A percentile compares a stretch with the other conserved stretches of the same genome.
Evolutionary conservation across 2,329 filamentous ascomycete species (phyloP).

Genomic region (Ophiognomonia clavigignenti-juglandacearum): DNA sequence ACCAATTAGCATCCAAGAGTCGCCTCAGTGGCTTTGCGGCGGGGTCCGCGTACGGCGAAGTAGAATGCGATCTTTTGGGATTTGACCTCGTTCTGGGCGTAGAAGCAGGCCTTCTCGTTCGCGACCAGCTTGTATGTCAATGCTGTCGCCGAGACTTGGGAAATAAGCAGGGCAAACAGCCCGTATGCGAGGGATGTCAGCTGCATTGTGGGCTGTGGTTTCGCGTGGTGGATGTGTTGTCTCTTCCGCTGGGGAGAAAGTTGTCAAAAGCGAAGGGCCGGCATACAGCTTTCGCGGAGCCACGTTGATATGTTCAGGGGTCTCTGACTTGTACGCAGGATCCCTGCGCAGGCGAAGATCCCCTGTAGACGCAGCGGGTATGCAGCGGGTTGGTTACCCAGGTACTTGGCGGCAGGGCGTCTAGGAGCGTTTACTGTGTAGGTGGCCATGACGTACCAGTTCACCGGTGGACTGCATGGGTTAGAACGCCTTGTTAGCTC

Average conservation of each 20-base stretch:
- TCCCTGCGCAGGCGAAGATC: too few species aligned
- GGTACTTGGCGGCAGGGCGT: too few species aligned
- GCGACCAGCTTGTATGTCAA: slow-evolving; percentile 88
- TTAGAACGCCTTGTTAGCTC: too few species aligned
- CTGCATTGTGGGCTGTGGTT: slow-evolving; percentile 53
- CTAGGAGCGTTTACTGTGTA: too few species aligned
- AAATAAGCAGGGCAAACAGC: slow-evolving; percentile 66
- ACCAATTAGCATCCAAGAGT: neutral
- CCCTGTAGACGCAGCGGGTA: too few species aligned
- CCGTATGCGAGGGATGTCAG: slow-evolving; percentile 56
- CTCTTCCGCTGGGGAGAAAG: neutral
- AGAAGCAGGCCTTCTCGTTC: slow-evolving; percentile 97
- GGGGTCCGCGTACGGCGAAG: slow-evolving; percentile 71
- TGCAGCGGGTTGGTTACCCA: too few species aligned
- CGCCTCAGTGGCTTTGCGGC: neutral
- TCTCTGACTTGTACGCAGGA: too few species aligned
- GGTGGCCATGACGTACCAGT: too few species aligned
- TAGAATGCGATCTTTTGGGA: slow-evolving; percentile 95
- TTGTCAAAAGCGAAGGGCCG: too few species aligned
- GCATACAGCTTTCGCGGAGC: too few species aligned
- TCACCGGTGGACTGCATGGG: too few species aligned
- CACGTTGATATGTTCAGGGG: too few species aligned
- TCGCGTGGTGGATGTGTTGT: slow-evolving; percentile 24
- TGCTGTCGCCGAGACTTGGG: slow-evolving; percentile 76
- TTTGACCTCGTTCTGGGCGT: slow-evolving; percentile 68